phyloP scores from a whole-genome alignment of 495 filamentous ascomycete species.

The Tuber brumale region DNA sequence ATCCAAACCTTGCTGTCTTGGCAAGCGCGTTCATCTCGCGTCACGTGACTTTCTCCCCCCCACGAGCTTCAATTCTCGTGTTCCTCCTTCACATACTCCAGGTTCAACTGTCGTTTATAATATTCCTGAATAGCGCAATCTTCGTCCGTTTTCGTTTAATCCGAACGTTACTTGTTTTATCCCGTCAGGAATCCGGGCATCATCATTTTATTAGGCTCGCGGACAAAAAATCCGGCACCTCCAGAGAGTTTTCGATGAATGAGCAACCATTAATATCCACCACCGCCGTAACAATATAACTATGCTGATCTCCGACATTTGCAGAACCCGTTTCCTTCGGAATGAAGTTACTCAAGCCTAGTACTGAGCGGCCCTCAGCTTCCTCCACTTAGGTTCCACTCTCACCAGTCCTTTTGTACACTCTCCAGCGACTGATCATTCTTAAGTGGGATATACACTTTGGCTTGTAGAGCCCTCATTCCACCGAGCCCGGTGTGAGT shows the following conservation, averaged over 20 bases:
- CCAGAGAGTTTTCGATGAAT: not conserved
- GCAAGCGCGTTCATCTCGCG: not conserved
- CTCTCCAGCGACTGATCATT: not conserved
- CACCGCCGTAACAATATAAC: not conserved
- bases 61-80: not conserved
- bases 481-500: slow-evolving; percentile 1
- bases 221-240: not conserved
- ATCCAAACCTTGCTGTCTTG: not conserved
- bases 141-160: not conserved
- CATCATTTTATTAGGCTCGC: not conserved
- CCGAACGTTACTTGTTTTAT: not conserved
- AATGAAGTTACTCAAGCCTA: not conserved
- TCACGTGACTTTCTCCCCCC: not conserved
- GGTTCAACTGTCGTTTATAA: not conserved
- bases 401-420: not conserved
- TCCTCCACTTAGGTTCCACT: not conserved
- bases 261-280: not conserved
- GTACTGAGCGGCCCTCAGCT: not conserved
- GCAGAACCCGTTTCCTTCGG: not conserved
- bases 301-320: not conserved
- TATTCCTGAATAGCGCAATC: not conserved
- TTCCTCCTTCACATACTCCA: not conserved
- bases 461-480: not conserved
- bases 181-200: not conserved
- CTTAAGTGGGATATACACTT: not conserved